These are phyloP conservation scores for Waltergamsia citrina DNA, from an alignment of 2,329 filamentous ascomycete species.

Conservation along the genomic window DNA sequence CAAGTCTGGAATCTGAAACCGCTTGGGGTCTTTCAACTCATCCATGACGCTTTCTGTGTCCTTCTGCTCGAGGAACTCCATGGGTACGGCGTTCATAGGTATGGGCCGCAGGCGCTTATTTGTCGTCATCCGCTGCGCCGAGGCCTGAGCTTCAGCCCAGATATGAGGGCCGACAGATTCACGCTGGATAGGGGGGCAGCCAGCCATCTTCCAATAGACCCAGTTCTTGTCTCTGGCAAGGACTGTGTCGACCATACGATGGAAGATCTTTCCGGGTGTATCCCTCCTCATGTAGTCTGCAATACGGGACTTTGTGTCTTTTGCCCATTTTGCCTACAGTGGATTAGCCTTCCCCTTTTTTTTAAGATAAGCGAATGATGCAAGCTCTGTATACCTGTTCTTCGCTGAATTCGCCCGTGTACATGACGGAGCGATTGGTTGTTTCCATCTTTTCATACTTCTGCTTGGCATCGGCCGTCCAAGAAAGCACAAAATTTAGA, in stretches of 20 bases:
- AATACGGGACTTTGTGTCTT: slow-evolving; percentile 67
- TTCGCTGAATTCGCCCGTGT: slow-evolving; percentile 66
- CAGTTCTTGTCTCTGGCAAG: slow-evolving; percentile 95
- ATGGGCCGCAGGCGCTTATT: slow-evolving; percentile 61
- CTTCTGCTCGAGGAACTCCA: slow-evolving; percentile 68
- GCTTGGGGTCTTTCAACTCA: slow-evolving; percentile 54
- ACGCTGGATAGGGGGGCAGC: slow-evolving; percentile 77
- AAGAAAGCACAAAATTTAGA: slow-evolving; percentile 88
- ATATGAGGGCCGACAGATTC: slow-evolving; percentile 59
- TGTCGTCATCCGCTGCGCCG: slow-evolving; percentile 55
- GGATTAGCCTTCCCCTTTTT: too few species aligned
- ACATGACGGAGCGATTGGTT: slow-evolving; percentile 82
- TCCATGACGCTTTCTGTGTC: slow-evolving; percentile 52
- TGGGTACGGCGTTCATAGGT: slow-evolving; percentile 63
- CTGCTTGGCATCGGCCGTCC: slow-evolving; percentile 73
- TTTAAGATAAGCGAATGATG: not conserved
- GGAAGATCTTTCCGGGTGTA: slow-evolving; percentile 82
- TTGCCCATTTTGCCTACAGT: slow-evolving; percentile 69
- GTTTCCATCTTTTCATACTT: slow-evolving; percentile 58
- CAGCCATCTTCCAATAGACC: slow-evolving; percentile 97
- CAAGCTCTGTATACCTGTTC: too few species aligned
- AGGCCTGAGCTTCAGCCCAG: slow-evolving; percentile 59
- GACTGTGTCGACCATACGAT: slow-evolving; percentile 94
- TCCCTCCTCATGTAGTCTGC: slow-evolving; percentile 75
- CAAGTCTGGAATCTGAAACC: slow-evolving; percentile 61